These are phyloP conservation scores for Solanum boliviense DNA, from an alignment of 257 asterid genomes.

Conservation along the genomic window DNA sequence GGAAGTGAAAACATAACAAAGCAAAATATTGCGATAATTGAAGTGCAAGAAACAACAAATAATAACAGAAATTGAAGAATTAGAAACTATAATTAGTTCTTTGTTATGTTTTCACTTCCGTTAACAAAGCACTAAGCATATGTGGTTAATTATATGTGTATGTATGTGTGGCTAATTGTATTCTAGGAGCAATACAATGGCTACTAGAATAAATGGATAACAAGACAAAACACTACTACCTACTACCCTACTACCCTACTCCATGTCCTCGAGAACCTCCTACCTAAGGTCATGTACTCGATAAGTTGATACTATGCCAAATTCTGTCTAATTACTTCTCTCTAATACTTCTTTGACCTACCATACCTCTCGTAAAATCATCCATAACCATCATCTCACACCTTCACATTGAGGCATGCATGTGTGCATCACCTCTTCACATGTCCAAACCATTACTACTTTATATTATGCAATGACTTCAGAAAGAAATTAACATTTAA, in stretches of 20 bases:
- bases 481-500: background rate
- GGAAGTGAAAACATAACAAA: background rate
- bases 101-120: too few species aligned
- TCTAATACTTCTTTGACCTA: too few species aligned
- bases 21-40: too few species aligned
- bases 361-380: too few species aligned
- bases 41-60: too few species aligned
- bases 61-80: too few species aligned
- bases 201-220: too few species aligned
- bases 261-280: background rate
- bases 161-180: too few species aligned
- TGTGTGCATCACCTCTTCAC: background rate
- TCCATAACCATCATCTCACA: background rate
- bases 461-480: background rate
- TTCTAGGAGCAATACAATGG: background rate
- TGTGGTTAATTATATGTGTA: too few species aligned
- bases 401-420: background rate
- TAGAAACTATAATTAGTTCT: too few species aligned
- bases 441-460: background rate
- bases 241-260: background rate
- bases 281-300: background rate
- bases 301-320: background rate
- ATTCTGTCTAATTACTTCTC: background rate
- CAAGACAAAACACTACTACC: background rate
- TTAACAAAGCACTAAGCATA: too few species aligned